A percentile compares a stretch with the other conserved stretches of the same genome.
Conservation (phyloP, 164 flowering plant genomes). For the Vitis riparia region DNA sequence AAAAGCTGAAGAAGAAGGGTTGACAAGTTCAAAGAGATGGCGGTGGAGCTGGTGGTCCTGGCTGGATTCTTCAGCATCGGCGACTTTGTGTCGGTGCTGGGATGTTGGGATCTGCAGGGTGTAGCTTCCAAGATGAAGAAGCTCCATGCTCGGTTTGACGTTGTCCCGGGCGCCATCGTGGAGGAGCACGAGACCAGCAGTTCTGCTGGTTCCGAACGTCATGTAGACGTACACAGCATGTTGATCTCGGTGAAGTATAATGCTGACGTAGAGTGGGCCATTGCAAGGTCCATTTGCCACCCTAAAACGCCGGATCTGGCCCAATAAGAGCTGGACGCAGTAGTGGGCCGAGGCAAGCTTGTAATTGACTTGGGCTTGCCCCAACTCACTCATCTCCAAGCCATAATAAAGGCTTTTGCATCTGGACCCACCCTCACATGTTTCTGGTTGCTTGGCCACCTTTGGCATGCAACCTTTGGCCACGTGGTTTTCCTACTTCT, state of each 20-base stretch:
- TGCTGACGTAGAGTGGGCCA: constrained; percentile 72
- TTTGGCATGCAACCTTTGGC: no score
- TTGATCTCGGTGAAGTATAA: constrained; percentile 53
- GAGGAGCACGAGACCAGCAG: constrained; percentile 51
- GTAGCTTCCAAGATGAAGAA: constrained; percentile 74
- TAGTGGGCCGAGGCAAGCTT: constrained; percentile 64
- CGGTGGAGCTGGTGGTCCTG: constrained; percentile 78
- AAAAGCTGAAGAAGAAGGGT: constrained; percentile 21
- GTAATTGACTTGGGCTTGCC: constrained; percentile 60
- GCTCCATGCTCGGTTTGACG: constrained; percentile 67
- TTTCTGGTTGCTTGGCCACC: no score
- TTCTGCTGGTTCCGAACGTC: constrained; percentile 1
- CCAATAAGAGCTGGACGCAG: constrained; percentile 58
- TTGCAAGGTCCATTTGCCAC: constrained; percentile 71
- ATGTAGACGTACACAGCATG: constrained; percentile 44
- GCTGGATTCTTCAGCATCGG: constrained; percentile 81
- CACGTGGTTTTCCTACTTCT: no score
- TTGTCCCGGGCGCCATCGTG: constrained; percentile 45
- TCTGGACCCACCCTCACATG: no score
- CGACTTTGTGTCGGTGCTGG: constrained; percentile 76
- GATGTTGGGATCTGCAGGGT: constrained; percentile 73
- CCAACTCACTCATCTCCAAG: constrained; percentile 58
- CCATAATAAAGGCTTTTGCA: constrained; percentile 76
- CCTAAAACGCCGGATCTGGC: constrained; percentile 51
- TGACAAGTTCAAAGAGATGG: constrained; percentile 81